These are phyloP conservation scores for Populus alba DNA, from an alignment of 345 rosid genomes.

Conservation along the genomic window DNA sequence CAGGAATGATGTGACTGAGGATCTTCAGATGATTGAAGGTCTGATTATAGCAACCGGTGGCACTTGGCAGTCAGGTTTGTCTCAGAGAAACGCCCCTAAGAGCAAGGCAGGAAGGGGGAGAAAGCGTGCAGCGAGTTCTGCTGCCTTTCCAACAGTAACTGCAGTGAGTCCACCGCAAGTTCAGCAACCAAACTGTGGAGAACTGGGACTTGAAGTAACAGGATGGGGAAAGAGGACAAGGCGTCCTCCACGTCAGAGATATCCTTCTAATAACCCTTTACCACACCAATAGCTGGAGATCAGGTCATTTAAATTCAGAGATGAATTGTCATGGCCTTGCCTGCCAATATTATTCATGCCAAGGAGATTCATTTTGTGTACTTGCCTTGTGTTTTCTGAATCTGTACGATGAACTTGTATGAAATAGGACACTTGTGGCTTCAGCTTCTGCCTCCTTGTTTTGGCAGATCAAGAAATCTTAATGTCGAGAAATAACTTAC, in stretches of 20 bases:
- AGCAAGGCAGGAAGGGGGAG: conserved; percentile 46
- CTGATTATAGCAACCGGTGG: conserved; percentile 63
- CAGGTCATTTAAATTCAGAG: background rate
- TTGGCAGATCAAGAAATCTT: too few species aligned
- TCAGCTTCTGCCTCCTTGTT: too few species aligned
- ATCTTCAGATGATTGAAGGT: conserved; percentile 67
- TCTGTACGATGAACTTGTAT: background rate
- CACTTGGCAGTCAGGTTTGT: conserved; percentile 47
- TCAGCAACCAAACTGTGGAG: conserved; percentile 35
- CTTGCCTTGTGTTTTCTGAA: background rate
- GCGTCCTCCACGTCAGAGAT: conserved; percentile 67
- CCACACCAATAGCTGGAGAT: background rate
- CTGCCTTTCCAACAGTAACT: conserved; percentile 15
- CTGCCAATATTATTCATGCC: conserved; percentile 5
- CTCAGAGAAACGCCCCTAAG: conserved; percentile 38
- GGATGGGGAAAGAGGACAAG: conserved; percentile 89
- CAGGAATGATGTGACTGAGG: conserved; percentile 64
- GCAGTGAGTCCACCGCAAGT: conserved; percentile 8
- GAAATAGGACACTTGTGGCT: too few species aligned
- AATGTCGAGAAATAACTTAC: too few species aligned
- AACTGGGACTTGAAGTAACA: conserved; percentile 42
- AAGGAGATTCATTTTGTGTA: background rate
- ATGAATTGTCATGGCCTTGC: background rate
- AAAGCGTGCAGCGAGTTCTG: conserved; percentile 22
- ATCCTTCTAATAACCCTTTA: conserved; percentile 29